Evolutionary conservation across 2,329 filamentous ascomycete genomes (phyloP), one percentile per base, ranked within the genome.

Genomic region (Blastomyces percursus): DNA sequence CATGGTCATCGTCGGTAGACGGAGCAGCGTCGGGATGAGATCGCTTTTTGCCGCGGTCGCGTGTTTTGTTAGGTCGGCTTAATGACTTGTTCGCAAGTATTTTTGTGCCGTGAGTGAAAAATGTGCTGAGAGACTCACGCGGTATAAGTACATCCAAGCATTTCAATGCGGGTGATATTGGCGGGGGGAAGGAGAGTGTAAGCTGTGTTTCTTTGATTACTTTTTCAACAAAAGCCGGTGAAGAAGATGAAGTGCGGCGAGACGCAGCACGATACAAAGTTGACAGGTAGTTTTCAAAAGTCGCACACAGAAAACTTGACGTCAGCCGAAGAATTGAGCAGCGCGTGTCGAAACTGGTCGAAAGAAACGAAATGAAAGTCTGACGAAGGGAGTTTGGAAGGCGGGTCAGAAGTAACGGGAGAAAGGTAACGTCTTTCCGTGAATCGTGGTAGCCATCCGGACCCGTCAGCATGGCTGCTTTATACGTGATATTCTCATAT

Each of bases 331-430:
- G 65, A 4, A 76, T 69, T 6, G 78, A 75, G 55, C 77, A 74
- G 64, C 79, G 79, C 2, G 78, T 74, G 65, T 84, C 81, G 67
- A 84, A 83, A 62, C 73, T 78, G 1, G 77, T 73, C 5, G 75
- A 71, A 16, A 84, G 68, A 67, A 83, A 83, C 16, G 77, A 71
- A 59, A 81, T 69, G 60, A 83, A 76, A 1, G 75, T 74, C 46
- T 81, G 78, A 4, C 81, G 76, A 12, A 83, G 70, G 0, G 77
- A 70, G 42, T 74, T 79, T 1, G 81, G 81, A 69, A 82, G 78
- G 63, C 79, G 79, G 2, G 80, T 77, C 50, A 83, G 69, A 16
- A 83, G 71, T 16, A 83, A 69, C 0, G 81, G 81, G 3, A 83
- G 74, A 19, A 75, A 71, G 1, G 80, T 82, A 58, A 79, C 80